phyloP scores from a whole-genome alignment of 371 early-diverging fungal genomes.

The Mucor sp. region DNA sequence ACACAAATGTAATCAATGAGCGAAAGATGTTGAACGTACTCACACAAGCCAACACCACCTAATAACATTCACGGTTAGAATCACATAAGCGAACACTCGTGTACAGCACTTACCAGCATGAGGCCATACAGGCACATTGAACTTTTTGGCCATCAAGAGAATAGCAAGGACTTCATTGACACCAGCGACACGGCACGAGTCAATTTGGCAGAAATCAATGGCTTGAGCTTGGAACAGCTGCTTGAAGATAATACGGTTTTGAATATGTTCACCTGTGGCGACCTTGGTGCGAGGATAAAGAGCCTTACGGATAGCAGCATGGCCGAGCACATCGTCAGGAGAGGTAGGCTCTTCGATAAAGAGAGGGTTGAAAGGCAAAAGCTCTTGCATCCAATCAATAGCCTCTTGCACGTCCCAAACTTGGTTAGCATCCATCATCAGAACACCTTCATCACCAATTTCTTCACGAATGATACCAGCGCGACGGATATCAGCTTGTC shows the following conservation, averaged over 20 bases:
- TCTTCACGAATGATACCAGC: slow-evolving; percentile 55
- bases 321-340: slow-evolving; percentile 56
- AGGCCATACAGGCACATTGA: slow-evolving; percentile 52
- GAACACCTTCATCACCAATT: slow-evolving; percentile 48
- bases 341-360: slow-evolving; percentile 61
- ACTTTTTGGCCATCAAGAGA: slow-evolving; percentile 54
- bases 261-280: slow-evolving; percentile 58
- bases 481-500: slow-evolving; percentile 48
- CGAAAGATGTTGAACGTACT: slow-evolving; percentile 54
- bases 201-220: slow-evolving; percentile 57
- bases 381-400: slow-evolving; percentile 55
- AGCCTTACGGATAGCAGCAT: slow-evolving; percentile 54
- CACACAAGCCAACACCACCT: slow-evolving; percentile 50
- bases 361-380: slow-evolving; percentile 52
- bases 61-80: background rate
- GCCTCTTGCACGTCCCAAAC: slow-evolving; percentile 61
- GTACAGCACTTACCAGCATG: slow-evolving; percentile 37
- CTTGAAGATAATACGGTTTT: slow-evolving; percentile 56
- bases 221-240: slow-evolving; percentile 55
- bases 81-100: background rate
- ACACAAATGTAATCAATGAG: slow-evolving; percentile 54
- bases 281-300: slow-evolving; percentile 48
- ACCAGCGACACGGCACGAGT: slow-evolving; percentile 54
- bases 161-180: slow-evolving; percentile 56
- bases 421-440: slow-evolving; percentile 65